These are phyloP conservation scores for Heimioporus retisporus DNA, from an alignment of 1,284 basidiomycete genomes.

Conservation along the genomic window DNA sequence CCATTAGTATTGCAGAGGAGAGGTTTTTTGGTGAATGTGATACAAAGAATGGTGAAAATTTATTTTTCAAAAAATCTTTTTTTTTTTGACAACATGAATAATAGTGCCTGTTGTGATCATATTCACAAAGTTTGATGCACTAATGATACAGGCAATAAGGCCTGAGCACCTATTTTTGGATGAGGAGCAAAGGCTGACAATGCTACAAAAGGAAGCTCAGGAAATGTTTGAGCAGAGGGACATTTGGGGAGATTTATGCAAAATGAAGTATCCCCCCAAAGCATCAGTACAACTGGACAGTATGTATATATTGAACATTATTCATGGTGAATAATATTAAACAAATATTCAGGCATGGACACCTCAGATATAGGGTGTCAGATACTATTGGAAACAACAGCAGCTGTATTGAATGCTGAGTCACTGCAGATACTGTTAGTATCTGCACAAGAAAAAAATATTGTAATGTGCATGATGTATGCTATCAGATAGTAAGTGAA, in stretches of 20 bases:
- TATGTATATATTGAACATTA: background rate
- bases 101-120: background rate
- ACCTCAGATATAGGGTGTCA: background rate
- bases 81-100: no score
- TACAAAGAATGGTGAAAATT: no score
- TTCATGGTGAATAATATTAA: background rate
- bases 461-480: background rate
- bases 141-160: background rate
- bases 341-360: background rate
- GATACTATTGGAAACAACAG: background rate
- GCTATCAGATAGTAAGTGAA: background rate
- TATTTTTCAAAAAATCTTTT: no score
- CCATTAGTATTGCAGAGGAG: no score
- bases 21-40: no score
- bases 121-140: constrained; percentile 2
- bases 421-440: background rate
- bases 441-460: background rate
- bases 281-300: background rate
- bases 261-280: background rate
- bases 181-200: background rate
- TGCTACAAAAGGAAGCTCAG: background rate
- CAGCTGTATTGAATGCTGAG: background rate
- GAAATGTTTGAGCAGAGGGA: background rate
- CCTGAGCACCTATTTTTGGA: background rate
- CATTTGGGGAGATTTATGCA: background rate